Evolutionary conservation across 495 filamentous ascomycete species (phyloP).

Genomic region (Halenospora varia): DNA sequence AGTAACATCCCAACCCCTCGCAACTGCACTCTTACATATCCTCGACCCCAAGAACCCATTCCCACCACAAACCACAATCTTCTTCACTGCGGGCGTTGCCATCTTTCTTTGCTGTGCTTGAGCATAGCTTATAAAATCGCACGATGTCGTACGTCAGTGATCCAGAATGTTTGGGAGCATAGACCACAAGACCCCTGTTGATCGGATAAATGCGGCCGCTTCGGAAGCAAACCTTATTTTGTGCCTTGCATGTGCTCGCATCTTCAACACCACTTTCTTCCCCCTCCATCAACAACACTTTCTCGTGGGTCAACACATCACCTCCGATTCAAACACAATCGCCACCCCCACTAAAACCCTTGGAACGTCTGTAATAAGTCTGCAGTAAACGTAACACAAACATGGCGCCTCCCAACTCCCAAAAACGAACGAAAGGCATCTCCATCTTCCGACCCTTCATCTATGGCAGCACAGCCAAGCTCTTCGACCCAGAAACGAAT

Average conservation of each 20-base stretch:
- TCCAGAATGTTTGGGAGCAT: not conserved
- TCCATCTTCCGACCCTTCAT: slow-evolving; percentile 77
- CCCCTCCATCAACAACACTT: no score
- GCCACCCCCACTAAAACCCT: no score
- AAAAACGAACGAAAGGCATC: slow-evolving; percentile 62
- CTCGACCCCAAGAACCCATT: slow-evolving; percentile 93
- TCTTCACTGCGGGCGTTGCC: slow-evolving; percentile 52
- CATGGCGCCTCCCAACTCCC: slow-evolving; percentile 45
- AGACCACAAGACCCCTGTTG: no score
- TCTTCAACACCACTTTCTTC: no score
- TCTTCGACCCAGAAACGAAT: slow-evolving; percentile 58
- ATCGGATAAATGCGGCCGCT: not conserved
- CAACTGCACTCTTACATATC: slow-evolving; percentile 84
- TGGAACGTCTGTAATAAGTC: not conserved
- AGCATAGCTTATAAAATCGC: not conserved
- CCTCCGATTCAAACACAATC: no score
- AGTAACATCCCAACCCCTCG: slow-evolving; percentile 80
- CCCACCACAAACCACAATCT: slow-evolving; percentile 85
- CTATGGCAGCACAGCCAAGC: slow-evolving; percentile 73
- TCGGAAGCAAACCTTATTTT: not conserved
- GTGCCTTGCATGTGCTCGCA: no score
- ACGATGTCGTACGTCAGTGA: not conserved
- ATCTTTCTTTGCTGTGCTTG: not conserved
- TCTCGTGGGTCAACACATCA: no score
- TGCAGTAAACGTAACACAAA: not conserved